Evolutionary conservation across 805 yeast species (phyloP).

Genomic region (Metschnikowia sp.): DNA sequence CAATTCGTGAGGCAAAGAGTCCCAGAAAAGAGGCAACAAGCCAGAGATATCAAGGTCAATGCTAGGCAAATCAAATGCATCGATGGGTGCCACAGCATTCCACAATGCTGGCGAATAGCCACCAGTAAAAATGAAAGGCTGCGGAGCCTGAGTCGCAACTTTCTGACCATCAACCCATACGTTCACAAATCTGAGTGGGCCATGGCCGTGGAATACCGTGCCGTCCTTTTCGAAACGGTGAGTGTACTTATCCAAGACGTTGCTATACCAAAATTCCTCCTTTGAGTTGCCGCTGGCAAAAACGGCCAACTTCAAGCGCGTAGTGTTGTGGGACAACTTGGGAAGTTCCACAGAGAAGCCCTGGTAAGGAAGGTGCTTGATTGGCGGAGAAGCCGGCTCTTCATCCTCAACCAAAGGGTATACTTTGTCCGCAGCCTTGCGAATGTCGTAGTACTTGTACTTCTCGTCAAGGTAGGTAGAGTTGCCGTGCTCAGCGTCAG

Average conservation of each 20-base stretch:
- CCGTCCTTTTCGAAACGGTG: conserved; percentile 31
- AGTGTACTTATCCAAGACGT: conserved; percentile 48
- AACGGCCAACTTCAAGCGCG: conserved; percentile 55
- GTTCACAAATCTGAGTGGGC: conserved; percentile 67
- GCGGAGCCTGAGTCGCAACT: conserved; percentile 62
- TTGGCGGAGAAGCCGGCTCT: conserved; percentile 34
- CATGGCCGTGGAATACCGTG: conserved; percentile 50
- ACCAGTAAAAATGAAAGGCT: conserved; percentile 75
- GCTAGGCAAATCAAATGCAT: conserved; percentile 72
- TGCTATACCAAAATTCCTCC: conserved; percentile 84
- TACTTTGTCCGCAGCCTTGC: conserved; percentile 38
- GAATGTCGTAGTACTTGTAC: conserved; percentile 24
- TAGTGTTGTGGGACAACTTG: conserved; percentile 49
- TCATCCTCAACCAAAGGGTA: conserved; percentile 32
- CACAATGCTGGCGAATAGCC: conserved; percentile 79
- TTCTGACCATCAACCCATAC: conserved; percentile 57
- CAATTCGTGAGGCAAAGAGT: conserved; percentile 26
- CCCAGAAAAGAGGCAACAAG: conserved; percentile 67
- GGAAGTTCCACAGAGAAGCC: conserved; percentile 41
- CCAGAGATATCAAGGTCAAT: conserved; percentile 69
- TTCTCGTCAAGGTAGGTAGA: conserved; percentile 4
- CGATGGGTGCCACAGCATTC: conserved; percentile 73
- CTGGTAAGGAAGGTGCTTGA: conserved; percentile 44
- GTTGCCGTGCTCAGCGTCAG: conserved; percentile 1
- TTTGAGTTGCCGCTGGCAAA: conserved; percentile 72